Evolutionary conservation across 2,329 filamentous ascomycete genomes (phyloP), one percentile per base, ranked within the genome.

Genomic region (Drechslerella dactyloides): DNA sequence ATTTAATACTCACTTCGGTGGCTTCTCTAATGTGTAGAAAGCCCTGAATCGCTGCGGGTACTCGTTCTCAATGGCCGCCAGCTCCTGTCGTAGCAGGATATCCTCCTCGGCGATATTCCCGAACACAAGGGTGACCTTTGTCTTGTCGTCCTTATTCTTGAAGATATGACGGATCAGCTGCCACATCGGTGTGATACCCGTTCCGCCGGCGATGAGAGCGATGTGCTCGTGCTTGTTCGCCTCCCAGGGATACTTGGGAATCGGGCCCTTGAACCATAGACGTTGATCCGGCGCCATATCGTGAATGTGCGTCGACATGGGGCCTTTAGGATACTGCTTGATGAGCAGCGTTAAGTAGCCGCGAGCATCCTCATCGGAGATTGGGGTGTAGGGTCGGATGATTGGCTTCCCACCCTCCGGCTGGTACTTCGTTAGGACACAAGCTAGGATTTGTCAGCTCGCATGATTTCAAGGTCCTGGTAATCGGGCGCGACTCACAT

Each of bases 111-210:
- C 83, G 70, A 97, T 82, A 83, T 97, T 99, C 76, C 91, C 94
- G 78, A 93, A 97, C 40, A 99, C 86, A 33, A 99, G 87, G 4
- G 93, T 97, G 46, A 99, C 92, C 84, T 96, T 96, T 77, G 94
- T 99, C 86, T 94, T 93, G 83, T 99, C 94, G 48, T 90, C 86
- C 35, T 54, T 61, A 72, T 97, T 96, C 82, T 89, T 91, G 87
- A 97, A 96, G 82, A 99, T 96, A 78, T 88, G 85, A 74, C 91
- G 91, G 75, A 87, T 84, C 51, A 99, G 87, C 84, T 99, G 94
- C 85, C 90, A 97, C 93, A 97, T 97, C 76, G 94, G 94, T 10
- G 94, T 94, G 80, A 99, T 96, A 73, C 94, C 94, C 6, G 94
- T 97, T 75, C 94, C 94, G 77, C 94, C 94, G n/a, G 93, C 91